These are phyloP conservation scores for Alternaria panax DNA, from an alignment of 2,329 filamentous ascomycete species.

Conservation along the genomic window DNA sequence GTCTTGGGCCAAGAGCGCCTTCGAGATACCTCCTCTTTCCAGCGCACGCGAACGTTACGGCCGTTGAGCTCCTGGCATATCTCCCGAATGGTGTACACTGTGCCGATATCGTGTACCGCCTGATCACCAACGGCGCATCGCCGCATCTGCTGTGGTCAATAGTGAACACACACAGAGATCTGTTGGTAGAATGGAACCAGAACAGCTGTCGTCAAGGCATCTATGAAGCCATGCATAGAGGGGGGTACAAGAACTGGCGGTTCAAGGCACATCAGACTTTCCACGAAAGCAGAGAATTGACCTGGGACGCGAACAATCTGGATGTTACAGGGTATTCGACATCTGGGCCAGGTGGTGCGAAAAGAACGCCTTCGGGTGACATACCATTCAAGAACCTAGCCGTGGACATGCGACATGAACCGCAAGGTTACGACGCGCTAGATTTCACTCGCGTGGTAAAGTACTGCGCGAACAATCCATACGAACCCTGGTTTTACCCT, in stretches of 20 bases:
- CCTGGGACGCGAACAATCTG: slow-evolving; percentile 19
- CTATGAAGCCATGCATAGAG: slow-evolving; percentile 28
- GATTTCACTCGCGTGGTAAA: slow-evolving; percentile 36
- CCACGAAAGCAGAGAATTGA: slow-evolving; percentile 2
- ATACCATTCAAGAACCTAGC: slow-evolving; percentile 32
- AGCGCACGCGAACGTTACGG: slow-evolving; percentile 26
- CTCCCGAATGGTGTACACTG: slow-evolving; percentile 31
- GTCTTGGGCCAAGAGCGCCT: slow-evolving; percentile 18
- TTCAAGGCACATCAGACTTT: slow-evolving; percentile 19
- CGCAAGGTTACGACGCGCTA: slow-evolving; percentile 29
- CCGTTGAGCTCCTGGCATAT: slow-evolving; percentile 33
- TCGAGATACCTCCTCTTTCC: slow-evolving; percentile 26
- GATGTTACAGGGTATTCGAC: slow-evolving; percentile 13
- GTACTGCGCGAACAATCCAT: slow-evolving; percentile 21
- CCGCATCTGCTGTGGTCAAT: slow-evolving; percentile 20
- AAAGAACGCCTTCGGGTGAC: background rate
- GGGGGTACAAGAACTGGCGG: slow-evolving; percentile 27
- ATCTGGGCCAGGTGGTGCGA: background rate
- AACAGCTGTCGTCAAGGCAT: slow-evolving; percentile 22
- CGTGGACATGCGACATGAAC: slow-evolving; percentile 20
- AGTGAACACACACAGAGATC: slow-evolving; percentile 23
- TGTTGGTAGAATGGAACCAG: slow-evolving; percentile 13
- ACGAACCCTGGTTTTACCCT: slow-evolving; percentile 32
- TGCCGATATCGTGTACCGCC: slow-evolving; percentile 30
- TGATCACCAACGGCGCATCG: slow-evolving; percentile 30